A percentile compares a stretch with the other conserved stretches of the same genome.
Evolutionary conservation across 768 basidiomycete species (phyloP).

Genomic region (Leccinum fibrillosum): DNA sequence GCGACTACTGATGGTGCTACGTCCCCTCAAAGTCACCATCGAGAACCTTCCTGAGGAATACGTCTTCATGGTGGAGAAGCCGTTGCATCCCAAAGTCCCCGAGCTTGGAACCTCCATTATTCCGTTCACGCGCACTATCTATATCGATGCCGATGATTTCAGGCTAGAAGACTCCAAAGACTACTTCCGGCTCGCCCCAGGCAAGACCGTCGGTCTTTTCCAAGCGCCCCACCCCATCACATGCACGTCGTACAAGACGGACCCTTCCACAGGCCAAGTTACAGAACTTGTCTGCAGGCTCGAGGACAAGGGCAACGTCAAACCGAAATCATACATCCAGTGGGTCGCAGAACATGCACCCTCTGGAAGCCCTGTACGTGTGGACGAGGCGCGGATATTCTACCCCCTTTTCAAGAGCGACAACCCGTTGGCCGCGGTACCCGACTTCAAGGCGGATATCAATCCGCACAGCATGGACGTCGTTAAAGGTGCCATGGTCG

Average conservation of each 20-base stretch:
- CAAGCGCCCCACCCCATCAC: constrained; percentile 91
- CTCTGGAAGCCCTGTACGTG: constrained; percentile 75
- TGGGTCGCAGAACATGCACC: constrained; percentile 89
- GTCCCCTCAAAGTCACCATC: constrained; percentile 86
- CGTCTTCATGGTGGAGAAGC: constrained; percentile 79
- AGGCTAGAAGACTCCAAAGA: constrained; percentile 86
- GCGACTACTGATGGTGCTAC: constrained; percentile 86
- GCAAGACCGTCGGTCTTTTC: constrained; percentile 96
- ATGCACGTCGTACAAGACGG: constrained; percentile 83
- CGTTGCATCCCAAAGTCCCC: constrained; percentile 91
- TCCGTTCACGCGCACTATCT: constrained; percentile 85
- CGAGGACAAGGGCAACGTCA: constrained; percentile 70
- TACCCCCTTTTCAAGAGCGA: constrained; percentile 93
- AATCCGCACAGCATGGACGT: constrained; percentile 79
- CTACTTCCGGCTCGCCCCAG: constrained; percentile 96
- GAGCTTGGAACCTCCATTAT: constrained; percentile 77
- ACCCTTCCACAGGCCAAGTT: constrained; percentile 69
- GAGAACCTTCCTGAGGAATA: constrained; percentile 90
- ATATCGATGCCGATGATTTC: constrained; percentile 94
- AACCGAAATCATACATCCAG: constrained; percentile 93
- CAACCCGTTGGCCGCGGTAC: constrained; percentile 63
- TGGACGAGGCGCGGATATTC: constrained; percentile 92
- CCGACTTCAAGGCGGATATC: constrained; percentile 82
- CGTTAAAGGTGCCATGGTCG: constrained; percentile 77
- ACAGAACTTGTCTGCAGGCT: constrained; percentile 75